Percentiles rank a stretch among this genome's conserved stretches.
Evolutionary conservation across 441 rosid species (phyloP).

Genomic region (Lepidium campestre): DNA sequence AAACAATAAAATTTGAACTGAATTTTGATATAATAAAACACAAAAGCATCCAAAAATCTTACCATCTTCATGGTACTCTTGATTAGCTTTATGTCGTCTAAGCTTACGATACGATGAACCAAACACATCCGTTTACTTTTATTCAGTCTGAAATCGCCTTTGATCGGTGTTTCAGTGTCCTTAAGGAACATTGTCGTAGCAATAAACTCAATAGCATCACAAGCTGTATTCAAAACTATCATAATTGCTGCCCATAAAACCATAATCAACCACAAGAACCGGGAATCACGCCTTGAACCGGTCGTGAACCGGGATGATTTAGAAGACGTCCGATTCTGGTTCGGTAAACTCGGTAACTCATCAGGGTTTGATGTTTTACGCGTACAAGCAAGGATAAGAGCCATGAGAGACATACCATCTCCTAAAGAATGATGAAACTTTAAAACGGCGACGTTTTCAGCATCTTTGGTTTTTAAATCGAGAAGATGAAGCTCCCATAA

Average conservation of each 20-base stretch:
- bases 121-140: conserved; percentile 24
- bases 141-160: conserved; percentile 25
- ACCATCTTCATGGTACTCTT: conserved; percentile 36
- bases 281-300: neutral
- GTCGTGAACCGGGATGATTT: neutral
- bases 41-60: neutral
- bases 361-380: conserved; percentile 31
- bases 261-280: conserved; percentile 16
- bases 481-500: conserved; percentile 47
- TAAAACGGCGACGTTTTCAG: conserved; percentile 33
- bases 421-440: conserved; percentile 47
- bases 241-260: conserved; percentile 23
- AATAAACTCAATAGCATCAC: conserved; percentile 28
- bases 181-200: conserved; percentile 35
- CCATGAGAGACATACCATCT: conserved; percentile 44
- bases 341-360: conserved; percentile 37
- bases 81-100: conserved; percentile 38
- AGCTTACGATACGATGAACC: conserved; percentile 32
- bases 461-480: conserved; percentile 32
- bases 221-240: conserved; percentile 30
- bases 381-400: conserved; percentile 44
- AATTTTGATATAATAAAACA: neutral
- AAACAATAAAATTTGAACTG: too few species aligned
- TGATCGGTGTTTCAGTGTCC: conserved; percentile 42
- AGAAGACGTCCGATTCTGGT: conserved; percentile 10